Percentiles rank a stretch among this genome's conserved stretches.
These are phyloP conservation scores for Exophiala sp. DNA, from an alignment of 2,329 filamentous ascomycete genomes.

Conservation along the genomic window DNA sequence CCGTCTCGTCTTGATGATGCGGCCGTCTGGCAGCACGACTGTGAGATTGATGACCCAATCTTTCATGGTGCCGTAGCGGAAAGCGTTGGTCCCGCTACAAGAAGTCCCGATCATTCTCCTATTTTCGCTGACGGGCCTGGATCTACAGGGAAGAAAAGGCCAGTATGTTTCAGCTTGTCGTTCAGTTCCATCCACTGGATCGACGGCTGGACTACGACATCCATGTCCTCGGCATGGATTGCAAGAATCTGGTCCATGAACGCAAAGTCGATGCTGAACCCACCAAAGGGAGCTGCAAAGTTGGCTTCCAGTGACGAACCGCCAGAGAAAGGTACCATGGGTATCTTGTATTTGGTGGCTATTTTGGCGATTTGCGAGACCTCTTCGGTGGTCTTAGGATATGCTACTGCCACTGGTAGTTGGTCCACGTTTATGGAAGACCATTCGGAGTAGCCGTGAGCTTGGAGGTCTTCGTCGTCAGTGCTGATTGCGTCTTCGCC, in stretches of 20 bases:
- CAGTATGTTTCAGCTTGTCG: slow-evolving; percentile 65
- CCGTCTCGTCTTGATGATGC: slow-evolving; percentile 64
- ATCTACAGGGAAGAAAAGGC: slow-evolving; percentile 88
- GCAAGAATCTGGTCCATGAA: slow-evolving; percentile 80
- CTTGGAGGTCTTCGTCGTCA: slow-evolving; percentile 61
- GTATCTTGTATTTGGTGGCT: slow-evolving; percentile 77
- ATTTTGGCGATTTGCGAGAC: slow-evolving; percentile 64
- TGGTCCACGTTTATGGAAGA: slow-evolving; percentile 63
- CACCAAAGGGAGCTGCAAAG: slow-evolving; percentile 81
- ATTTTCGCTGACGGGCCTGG: slow-evolving; percentile 65
- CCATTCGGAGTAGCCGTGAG: slow-evolving; percentile 69
- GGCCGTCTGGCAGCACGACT: slow-evolving; percentile 66
- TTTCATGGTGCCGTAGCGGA: slow-evolving; percentile 71
- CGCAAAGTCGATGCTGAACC: slow-evolving; percentile 83
- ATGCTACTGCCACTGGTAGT: slow-evolving; percentile 62
- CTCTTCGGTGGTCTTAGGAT: slow-evolving; percentile 62
- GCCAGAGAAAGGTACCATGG: slow-evolving; percentile 82
- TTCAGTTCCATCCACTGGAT: slow-evolving; percentile 90
- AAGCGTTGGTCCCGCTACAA: slow-evolving; percentile 60
- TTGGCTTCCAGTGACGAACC: slow-evolving; percentile 86
- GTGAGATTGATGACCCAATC: slow-evolving; percentile 71
- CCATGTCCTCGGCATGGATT: slow-evolving; percentile 84
- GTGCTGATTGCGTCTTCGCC: slow-evolving; percentile 61
- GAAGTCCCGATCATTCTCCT: slow-evolving; percentile 64
- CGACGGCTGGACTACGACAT: slow-evolving; percentile 85